Conservation (phyloP, 148 eudicot species). For the Gaultheria prostrata region DNA sequence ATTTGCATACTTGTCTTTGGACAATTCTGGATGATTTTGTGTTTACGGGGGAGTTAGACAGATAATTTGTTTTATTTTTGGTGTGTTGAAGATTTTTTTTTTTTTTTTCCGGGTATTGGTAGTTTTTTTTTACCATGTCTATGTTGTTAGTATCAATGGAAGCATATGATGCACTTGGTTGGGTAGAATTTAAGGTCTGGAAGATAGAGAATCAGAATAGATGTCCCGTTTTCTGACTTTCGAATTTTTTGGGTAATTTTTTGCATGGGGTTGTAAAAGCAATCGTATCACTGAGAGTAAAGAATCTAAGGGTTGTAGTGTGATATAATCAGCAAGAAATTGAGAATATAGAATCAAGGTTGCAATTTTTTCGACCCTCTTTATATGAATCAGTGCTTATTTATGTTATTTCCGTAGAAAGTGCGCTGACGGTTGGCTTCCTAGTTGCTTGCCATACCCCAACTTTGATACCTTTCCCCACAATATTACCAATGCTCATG, state of each 20-base stretch:
- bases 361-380: neutral
- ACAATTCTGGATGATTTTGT: too few species aligned
- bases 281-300: too few species aligned
- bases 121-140: too few species aligned
- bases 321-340: neutral
- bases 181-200: neutral
- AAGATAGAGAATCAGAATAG: conserved; percentile 11
- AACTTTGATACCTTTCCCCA: neutral
- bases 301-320: neutral
- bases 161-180: neutral
- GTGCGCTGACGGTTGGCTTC: neutral
- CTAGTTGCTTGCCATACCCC: neutral
- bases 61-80: too few species aligned
- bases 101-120: too few species aligned
- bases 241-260: neutral
- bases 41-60: too few species aligned
- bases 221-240: neutral
- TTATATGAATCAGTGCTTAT: neutral
- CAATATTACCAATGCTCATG: neutral
- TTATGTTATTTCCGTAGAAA: neutral
- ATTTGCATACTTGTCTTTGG: too few species aligned
- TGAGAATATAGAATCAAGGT: conserved; percentile 9
- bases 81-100: too few species aligned
- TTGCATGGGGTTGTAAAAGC: neutral
- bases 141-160: neutral